Evolutionary conservation across 768 basidiomycete genomes (phyloP).

Genomic region (Boletales sp.): DNA sequence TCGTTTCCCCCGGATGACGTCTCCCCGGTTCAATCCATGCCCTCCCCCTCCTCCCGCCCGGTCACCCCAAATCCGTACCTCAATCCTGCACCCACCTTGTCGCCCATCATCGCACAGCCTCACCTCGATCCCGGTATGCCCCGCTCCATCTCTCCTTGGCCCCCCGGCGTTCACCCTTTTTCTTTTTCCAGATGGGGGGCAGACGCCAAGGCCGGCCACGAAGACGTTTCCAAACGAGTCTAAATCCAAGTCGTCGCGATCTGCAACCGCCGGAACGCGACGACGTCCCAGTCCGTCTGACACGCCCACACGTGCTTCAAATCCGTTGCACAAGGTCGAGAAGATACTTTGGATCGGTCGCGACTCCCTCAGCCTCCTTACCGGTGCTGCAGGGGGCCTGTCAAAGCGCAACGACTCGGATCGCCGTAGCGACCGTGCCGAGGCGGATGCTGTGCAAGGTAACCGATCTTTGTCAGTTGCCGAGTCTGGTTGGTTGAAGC

Average conservation of each 20-base stretch:
- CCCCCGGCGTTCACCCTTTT: not conserved
- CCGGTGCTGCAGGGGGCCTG: conserved; percentile 10
- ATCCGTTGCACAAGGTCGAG: conserved; percentile 27
- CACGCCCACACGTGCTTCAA: conserved; percentile 9
- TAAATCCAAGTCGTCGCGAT: not conserved
- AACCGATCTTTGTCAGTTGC: conserved; percentile 3
- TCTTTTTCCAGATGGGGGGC: conserved; percentile 11
- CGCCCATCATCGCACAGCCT: conserved; percentile 1
- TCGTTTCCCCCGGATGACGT: not conserved
- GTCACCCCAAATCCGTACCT: conserved; percentile 33
- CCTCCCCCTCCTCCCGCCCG: conserved; percentile 14
- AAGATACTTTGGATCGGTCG: conserved; percentile 31
- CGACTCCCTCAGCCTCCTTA: conserved; percentile 27
- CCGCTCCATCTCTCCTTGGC: not conserved
- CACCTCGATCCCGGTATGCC: conserved; percentile 13
- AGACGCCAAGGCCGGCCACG: conserved; percentile 10
- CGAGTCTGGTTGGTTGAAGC: not conserved
- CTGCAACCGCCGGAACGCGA: conserved; percentile 8
- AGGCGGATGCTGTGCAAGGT: conserved; percentile 24
- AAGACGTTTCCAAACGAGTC: not conserved
- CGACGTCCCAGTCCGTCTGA: conserved; percentile 3
- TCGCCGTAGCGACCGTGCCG: conserved; percentile 15
- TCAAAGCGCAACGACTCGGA: conserved; percentile 11
- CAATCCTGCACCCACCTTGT: conserved; percentile 33
- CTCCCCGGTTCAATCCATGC: too few relatives aligned